Conservation (phyloP, 345 rosid genomes). For the Cardiospermum halicacabum region DNA sequence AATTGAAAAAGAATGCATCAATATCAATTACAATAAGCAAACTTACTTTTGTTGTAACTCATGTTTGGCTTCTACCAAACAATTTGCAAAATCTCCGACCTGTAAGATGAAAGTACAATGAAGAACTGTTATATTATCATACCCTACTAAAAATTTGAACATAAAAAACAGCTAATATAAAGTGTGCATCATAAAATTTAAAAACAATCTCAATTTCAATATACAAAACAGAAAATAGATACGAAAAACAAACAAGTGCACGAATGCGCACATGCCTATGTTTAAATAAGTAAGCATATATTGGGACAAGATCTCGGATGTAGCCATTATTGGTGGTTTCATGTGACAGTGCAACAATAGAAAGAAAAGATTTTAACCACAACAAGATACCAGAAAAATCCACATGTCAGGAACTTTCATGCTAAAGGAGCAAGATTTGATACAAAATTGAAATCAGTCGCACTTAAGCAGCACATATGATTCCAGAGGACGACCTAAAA, state of each 20-base stretch:
- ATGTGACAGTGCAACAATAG: not conserved
- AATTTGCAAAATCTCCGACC: conserved; percentile 85
- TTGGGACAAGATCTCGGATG: too few relatives aligned
- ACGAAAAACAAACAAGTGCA: too few relatives aligned
- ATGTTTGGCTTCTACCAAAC: conserved; percentile 68
- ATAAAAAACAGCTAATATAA: not conserved
- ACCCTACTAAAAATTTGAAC: not conserved
- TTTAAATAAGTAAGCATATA: too few relatives aligned
- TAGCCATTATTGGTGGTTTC: not conserved
- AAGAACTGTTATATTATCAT: not conserved
- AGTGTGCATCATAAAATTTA: not conserved
- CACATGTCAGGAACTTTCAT: not conserved
- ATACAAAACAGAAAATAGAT: not conserved
- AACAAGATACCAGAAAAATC: not conserved
- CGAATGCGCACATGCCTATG: too few relatives aligned
- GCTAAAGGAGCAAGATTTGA: not conserved
- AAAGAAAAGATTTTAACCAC: not conserved
- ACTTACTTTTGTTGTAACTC: conserved; percentile 87
- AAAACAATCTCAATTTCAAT: not conserved
- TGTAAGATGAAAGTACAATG: conserved; percentile 22
- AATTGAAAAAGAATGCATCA: not conserved
- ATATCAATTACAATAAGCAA: conserved; percentile 1
- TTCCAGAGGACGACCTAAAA: not conserved
- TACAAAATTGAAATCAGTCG: not conserved
- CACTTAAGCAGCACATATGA: not conserved